A percentile compares a stretch with the other conserved stretches of the same genome.
phyloP scores from a whole-genome alignment of 164 flowering plant genomes.

The Saururus chinensis region DNA sequence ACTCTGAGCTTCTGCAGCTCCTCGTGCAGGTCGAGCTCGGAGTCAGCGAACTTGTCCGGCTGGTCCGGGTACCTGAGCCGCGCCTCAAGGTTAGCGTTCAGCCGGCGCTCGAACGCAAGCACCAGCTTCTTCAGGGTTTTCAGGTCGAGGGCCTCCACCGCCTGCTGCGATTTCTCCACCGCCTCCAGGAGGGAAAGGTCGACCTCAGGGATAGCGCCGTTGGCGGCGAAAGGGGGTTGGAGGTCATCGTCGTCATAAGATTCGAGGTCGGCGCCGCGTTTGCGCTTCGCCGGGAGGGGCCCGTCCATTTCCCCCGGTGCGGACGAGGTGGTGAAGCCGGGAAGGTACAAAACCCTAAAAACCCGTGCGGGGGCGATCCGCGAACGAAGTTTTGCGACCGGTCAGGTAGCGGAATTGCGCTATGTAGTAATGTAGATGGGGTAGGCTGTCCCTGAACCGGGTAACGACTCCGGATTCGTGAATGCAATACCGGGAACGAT shows the following conservation, averaged over 20 bases:
- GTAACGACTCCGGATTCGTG: too few species aligned
- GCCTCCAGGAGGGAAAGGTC: slow-evolving; percentile 93
- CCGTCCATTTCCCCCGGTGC: neutral
- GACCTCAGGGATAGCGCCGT: slow-evolving; percentile 7
- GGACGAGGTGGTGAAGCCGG: too few species aligned
- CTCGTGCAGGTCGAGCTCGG: slow-evolving; percentile 89
- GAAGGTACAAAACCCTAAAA: too few species aligned
- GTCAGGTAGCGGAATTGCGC: too few species aligned
- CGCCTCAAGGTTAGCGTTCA: slow-evolving; percentile 82
- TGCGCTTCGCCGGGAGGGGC: neutral
- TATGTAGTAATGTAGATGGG: too few species aligned
- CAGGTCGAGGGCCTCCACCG: slow-evolving; percentile 68
- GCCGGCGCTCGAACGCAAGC: slow-evolving; percentile 85
- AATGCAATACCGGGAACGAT: too few species aligned
- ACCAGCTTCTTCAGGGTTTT: slow-evolving; percentile 66
- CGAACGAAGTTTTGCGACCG: too few species aligned
- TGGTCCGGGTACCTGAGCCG: slow-evolving; percentile 88
- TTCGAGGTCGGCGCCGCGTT: neutral
- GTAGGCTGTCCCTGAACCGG: too few species aligned
- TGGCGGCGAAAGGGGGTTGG: neutral
- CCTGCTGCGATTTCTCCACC: slow-evolving; percentile 62
- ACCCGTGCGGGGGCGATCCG: too few species aligned
- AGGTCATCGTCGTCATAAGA: neutral
- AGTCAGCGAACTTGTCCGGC: slow-evolving; percentile 83
- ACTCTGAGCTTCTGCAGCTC: slow-evolving; percentile 78